These are phyloP conservation scores for Nowakowskiella sp. DNA, from an alignment of 192 early-diverging fungal genomes.

Conservation along the genomic window DNA sequence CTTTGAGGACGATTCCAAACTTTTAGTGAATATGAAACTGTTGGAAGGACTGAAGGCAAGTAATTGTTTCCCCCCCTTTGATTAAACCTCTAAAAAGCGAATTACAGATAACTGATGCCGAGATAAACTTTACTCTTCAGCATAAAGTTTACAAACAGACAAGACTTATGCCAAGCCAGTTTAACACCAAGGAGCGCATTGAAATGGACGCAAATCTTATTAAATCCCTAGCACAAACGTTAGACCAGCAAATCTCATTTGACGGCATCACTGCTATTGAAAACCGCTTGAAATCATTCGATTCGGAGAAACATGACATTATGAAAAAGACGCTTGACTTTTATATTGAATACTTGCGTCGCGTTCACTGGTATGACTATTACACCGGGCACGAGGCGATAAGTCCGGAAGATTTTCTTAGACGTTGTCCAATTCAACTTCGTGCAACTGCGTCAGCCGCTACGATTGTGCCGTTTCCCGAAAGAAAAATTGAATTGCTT, in stretches of 20 bases:
- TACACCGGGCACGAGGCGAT: constrained; percentile 77
- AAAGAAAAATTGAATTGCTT: too few relatives aligned
- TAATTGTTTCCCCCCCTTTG: constrained; percentile 43
- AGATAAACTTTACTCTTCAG: constrained; percentile 47
- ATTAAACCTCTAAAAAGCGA: constrained; percentile 20
- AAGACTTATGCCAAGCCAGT: constrained; percentile 63
- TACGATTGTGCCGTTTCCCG: too few relatives aligned
- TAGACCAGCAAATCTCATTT: constrained; percentile 52
- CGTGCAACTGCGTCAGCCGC: constrained; percentile 31
- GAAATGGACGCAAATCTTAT: constrained; percentile 65
- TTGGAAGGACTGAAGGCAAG: constrained; percentile 52
- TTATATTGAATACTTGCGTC: constrained; percentile 74
- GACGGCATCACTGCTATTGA: constrained; percentile 10
- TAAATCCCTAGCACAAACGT: constrained; percentile 37
- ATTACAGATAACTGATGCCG: constrained; percentile 46
- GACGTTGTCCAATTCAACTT: constrained; percentile 58
- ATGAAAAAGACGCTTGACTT: constrained; percentile 59
- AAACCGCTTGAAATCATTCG: constrained; percentile 21
- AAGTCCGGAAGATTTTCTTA: constrained; percentile 71
- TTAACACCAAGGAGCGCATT: constrained; percentile 60
- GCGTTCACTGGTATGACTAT: constrained; percentile 92
- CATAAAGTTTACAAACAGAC: constrained; percentile 31
- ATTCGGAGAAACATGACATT: constrained; percentile 12
- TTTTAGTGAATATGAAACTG: constrained; percentile 58
- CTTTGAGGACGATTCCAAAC: constrained; percentile 66